phyloP scores from a whole-genome alignment of 1,284 basidiomycete species.

The Cryptococcus hybrid region DNA sequence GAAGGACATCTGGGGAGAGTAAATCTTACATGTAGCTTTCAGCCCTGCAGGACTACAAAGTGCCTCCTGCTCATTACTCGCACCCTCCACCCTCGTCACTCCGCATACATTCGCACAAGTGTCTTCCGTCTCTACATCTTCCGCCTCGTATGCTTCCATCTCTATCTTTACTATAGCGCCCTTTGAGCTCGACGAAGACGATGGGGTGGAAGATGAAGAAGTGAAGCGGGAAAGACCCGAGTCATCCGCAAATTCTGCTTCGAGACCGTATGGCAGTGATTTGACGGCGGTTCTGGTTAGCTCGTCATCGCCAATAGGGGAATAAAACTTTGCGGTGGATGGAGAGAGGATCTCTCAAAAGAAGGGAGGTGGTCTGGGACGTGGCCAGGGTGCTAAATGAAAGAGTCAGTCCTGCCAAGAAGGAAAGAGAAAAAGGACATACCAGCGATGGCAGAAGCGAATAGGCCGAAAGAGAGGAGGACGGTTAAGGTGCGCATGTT shows the following conservation, averaged over 20 bases:
- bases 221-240: too few species aligned
- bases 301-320: too few species aligned
- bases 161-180: neutral
- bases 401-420: neutral
- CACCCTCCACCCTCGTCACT: slow-evolving; percentile 23
- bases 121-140: slow-evolving; percentile 11
- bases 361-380: too few species aligned
- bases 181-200: neutral
- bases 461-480: neutral
- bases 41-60: slow-evolving; percentile 25
- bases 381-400: too few species aligned
- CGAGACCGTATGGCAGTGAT: neutral
- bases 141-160: neutral
- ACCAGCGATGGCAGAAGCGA: neutral
- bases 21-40: slow-evolving; percentile 26
- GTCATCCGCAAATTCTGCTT: neutral
- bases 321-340: slow-evolving; percentile 14
- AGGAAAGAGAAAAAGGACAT: neutral
- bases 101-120: slow-evolving; percentile 22
- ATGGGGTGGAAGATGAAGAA: neutral
- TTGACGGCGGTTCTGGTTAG: neutral
- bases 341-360: slow-evolving; percentile 21
- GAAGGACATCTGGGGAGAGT: neutral
- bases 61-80: slow-evolving; percentile 26
- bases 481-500: neutral